phyloP scores from a whole-genome alignment of 306 rosid species.

The Prunus fruticosa region DNA sequence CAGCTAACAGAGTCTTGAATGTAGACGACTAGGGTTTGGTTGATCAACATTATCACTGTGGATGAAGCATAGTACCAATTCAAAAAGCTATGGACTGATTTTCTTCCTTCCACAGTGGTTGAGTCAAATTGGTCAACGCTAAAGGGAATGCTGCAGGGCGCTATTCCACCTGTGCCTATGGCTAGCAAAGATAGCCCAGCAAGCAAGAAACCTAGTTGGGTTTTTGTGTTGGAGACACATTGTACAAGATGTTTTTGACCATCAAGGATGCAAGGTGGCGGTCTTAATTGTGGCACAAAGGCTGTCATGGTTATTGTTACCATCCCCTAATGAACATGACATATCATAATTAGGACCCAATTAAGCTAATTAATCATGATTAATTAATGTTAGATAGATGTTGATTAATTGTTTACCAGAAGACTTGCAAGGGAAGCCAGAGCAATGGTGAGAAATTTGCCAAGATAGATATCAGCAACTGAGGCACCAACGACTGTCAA shows the following conservation, averaged over 20 bases:
- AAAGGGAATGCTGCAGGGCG: conserved; percentile 83
- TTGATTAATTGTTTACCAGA: conserved; percentile 28
- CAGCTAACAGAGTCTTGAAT: conserved; percentile 76
- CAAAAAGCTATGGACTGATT: conserved; percentile 60
- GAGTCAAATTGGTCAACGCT: conserved; percentile 81
- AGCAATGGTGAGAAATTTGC: conserved; percentile 39
- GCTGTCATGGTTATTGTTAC: conserved; percentile 46
- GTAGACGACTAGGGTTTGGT: conserved; percentile 54
- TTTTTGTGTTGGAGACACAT: conserved; percentile 31
- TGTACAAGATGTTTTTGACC: conserved; percentile 12
- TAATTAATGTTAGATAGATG: background rate
- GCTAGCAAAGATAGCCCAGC: conserved; percentile 48
- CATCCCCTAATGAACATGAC: conserved; percentile 49
- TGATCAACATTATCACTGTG: conserved; percentile 35
- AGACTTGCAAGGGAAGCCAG: conserved; percentile 44
- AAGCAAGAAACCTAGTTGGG: conserved; percentile 40
- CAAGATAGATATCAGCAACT: conserved; percentile 43
- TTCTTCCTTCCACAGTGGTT: conserved; percentile 52
- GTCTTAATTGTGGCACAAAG: conserved; percentile 48
- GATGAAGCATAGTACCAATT: conserved; percentile 66
- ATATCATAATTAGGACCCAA: too few relatives aligned
- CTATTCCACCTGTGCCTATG: conserved; percentile 63
- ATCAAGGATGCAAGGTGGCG: conserved; percentile 38
- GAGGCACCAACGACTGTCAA: conserved; percentile 42
- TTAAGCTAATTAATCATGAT: background rate